Percentiles rank a stretch among this genome's conserved stretches.
Evolutionary conservation across 768 basidiomycete genomes (phyloP).

Genomic region (Trametopsis cervina): DNA sequence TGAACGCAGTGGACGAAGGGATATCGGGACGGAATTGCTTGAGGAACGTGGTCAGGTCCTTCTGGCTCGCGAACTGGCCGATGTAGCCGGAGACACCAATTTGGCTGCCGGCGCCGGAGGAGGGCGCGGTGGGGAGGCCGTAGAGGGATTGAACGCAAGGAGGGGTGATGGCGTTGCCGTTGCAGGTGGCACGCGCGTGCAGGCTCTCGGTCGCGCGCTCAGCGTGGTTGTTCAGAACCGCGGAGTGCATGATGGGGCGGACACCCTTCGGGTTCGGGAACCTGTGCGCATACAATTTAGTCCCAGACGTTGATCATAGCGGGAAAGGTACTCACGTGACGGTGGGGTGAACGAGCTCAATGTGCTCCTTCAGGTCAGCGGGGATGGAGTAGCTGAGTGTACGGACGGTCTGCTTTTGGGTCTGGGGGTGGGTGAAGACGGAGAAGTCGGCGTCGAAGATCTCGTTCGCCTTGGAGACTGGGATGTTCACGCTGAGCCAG

Average conservation of each 20-base stretch:
- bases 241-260: conserved; percentile 4
- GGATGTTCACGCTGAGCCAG: conserved; percentile 20
- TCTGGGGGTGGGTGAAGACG: conserved; percentile 18
- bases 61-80: conserved; percentile 17
- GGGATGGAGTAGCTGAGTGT: conserved; percentile 27
- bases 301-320: not conserved
- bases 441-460: conserved; percentile 23
- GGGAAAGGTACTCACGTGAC: conserved; percentile 10
- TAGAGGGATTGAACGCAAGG: conserved; percentile 19
- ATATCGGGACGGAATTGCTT: conserved; percentile 41
- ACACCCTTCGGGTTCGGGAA: not conserved
- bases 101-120: conserved; percentile 10
- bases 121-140: conserved; percentile 17
- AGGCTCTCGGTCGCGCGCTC: not conserved
- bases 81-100: conserved; percentile 19
- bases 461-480: conserved; percentile 25
- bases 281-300: not conserved
- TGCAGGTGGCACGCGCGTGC: conserved; percentile 7
- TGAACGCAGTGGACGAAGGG: conserved; percentile 17
- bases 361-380: conserved; percentile 16
- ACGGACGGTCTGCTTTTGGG: conserved; percentile 18
- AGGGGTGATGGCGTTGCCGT: conserved; percentile 14
- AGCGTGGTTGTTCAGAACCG: conserved; percentile 4
- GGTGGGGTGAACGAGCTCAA: conserved; percentile 26
- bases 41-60: conserved; percentile 37